Evolutionary conservation across 345 rosid species (phyloP).

Genomic region (Boechera stricta): DNA sequence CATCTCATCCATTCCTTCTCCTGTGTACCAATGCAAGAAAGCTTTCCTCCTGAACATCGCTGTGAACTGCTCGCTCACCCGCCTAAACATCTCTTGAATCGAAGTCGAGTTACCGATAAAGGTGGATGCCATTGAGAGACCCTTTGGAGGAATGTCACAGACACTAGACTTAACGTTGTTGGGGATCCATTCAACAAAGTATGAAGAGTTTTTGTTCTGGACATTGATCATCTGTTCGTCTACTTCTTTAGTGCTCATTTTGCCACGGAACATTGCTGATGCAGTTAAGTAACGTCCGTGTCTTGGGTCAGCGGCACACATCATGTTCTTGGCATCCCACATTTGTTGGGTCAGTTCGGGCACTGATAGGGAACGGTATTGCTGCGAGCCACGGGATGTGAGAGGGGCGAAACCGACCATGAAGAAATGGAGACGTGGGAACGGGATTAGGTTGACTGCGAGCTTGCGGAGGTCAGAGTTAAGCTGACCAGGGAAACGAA

Average conservation of each 20-base stretch:
- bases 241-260: constrained; percentile 46
- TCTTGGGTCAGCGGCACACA: constrained; percentile 60
- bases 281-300: constrained; percentile 58
- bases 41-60: constrained; percentile 45
- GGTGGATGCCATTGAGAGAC: constrained; percentile 41
- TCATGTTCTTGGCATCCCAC: constrained; percentile 61
- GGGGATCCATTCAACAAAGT: constrained; percentile 47
- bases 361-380: constrained; percentile 51
- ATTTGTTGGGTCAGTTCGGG: constrained; percentile 56
- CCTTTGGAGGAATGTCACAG: constrained; percentile 44
- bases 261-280: constrained; percentile 54
- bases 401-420: constrained; percentile 63
- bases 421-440: constrained; percentile 60
- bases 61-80: constrained; percentile 44
- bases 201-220: constrained; percentile 44
- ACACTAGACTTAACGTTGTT: constrained; percentile 47
- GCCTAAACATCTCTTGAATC: constrained; percentile 45
- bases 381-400: constrained; percentile 55
- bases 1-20: constrained; percentile 45
- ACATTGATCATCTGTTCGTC: constrained; percentile 46
- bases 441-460: constrained; percentile 54
- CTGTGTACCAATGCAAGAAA: constrained; percentile 47
- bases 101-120: constrained; percentile 42
- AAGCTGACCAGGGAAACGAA: constrained; percentile 62
- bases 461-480: constrained; percentile 60